Evolutionary conservation across 176 grass and related monocot species (phyloP), one percentile per base, ranked within the genome.

Genomic region (Musa troglodytarum): DNA sequence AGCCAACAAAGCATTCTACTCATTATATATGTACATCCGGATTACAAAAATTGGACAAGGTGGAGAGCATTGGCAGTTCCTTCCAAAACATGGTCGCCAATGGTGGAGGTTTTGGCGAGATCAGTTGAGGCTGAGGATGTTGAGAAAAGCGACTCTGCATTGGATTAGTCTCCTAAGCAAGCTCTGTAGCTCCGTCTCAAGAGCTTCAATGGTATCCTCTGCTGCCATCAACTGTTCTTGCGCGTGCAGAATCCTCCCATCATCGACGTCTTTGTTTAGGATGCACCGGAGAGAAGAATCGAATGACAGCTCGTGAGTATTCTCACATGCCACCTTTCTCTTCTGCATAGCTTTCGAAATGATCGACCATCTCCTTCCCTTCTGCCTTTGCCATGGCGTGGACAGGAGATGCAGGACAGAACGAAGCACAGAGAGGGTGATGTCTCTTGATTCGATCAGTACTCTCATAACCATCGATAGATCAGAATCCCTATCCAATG

Each of bases 141-240:
- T 74, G 11, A 74, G 72, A 21, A 74, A 56, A 7, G 23, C 58
- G 49, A 74, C 72, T 29, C 72, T 74, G 53, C 54, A 56, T 12
- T 56, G 72, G 53, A 74, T 74, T 10, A 57, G 72, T 29, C 72
- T 57, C 72, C 54, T 55, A 13, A 74, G 24, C 72, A 74, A 56
- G 12, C 72, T 16, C 53, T 57, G 23, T 15, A 74, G 54, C 72
- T 29, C 72, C 1, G 20, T 8, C 72, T 56, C 53, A 10, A 74
- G 15, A 54, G 53, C 54, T 29, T 10, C 52, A 16, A 57, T 57
- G 22, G 53, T 56, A 13, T 12, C 53, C 72, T 74, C 72, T 57
- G 52, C 72, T 56, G 53, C 72, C 26, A 13, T 29, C 53, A 74
- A 10, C 72, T 56, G n/a, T 9, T 57, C 72, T 28, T 74, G 51